Evolutionary conservation across 208 protist species (phyloP).

Genomic region (Trypanosoma scelopori): DNA sequence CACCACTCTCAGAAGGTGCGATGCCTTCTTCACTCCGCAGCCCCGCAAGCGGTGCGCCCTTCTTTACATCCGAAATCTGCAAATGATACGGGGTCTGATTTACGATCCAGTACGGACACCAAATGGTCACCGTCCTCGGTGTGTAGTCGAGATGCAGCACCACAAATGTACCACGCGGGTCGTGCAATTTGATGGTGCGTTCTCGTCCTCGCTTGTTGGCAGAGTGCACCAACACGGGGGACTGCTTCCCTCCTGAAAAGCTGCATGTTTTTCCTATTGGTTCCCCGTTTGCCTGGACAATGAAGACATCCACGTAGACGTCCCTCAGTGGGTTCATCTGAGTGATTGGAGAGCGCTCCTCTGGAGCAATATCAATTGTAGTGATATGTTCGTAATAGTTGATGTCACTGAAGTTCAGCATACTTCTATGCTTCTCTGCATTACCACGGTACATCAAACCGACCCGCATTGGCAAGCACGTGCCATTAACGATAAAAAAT

Average conservation of each 20-base stretch:
- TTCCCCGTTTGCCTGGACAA: constrained; percentile 57
- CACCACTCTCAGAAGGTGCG: not conserved
- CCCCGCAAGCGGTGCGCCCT: constrained; percentile 25
- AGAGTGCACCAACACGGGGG: constrained; percentile 27
- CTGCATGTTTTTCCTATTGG: constrained; percentile 20
- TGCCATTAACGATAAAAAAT: constrained; percentile 55
- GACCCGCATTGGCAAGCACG: constrained; percentile 53
- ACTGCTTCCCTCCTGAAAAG: not conserved
- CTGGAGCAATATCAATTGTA: constrained; percentile 34
- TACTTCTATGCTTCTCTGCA: constrained; percentile 19
- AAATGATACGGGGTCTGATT: constrained; percentile 51
- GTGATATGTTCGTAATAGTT: constrained; percentile 38
- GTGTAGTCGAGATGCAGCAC: constrained; percentile 51
- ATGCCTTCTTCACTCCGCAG: constrained; percentile 15
- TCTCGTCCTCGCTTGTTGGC: constrained; percentile 19
- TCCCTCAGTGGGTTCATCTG: constrained; percentile 69
- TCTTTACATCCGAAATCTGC: constrained; percentile 41
- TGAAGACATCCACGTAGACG: constrained; percentile 49
- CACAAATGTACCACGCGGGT: constrained; percentile 33
- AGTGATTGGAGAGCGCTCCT: constrained; percentile 37
- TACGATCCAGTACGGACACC: constrained; percentile 64
- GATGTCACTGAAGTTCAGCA: constrained; percentile 38
- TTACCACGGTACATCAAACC: constrained; percentile 35
- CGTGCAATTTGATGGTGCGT: constrained; percentile 20
- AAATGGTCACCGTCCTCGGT: constrained; percentile 38